Base-by-base conservation (phyloP, 2,329 filamentous ascomycete genomes). In the Sclerotinia trifoliorum region DNA sequence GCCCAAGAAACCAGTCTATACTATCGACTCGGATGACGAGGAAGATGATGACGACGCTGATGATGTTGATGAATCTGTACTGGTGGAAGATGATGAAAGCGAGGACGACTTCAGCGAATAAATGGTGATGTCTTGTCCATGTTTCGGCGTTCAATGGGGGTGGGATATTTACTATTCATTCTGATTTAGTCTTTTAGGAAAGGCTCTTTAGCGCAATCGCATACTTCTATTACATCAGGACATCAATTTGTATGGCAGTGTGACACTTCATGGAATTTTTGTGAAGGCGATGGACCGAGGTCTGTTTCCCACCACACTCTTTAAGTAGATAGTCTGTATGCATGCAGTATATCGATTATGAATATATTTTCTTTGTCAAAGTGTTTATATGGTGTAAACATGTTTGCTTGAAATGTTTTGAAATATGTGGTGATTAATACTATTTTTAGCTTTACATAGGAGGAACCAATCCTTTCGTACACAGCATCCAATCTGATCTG, bases 51-150 rank as follows among this genome's bases (percentile, higher is more conserved):
- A 78, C 66, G 80, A 81, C 64, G 79, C 71, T 57, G 76, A 78
- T 67, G 80, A 81, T 66, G 79, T 72, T 55, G 76, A 78, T 49
- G 74, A 74, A 13, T 74, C 75, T 39, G 74, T 72, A 8, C 49
- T 76, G 2, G 70, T 74, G 21, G 74, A 75, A 35, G 75, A 78
- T 10, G 76, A 76, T 44, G 70, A 70, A 24, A 75, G 73, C 63
- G 76, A 77, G 65, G 75, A 77, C 71, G 74, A 77, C 52, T 75
- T 75, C 71, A 75, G 72, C 61, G 75, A 75, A 15, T 74, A 73
- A 61, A 51, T 58, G 52, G 39, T 51, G 15, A 15, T 13, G 19
- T 39, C 3, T 51, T 52, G 26, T 42, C 48, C 51, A 39, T 13
- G n/a, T 63, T 52, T 11, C 17, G 65, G 65, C 35, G 57, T 67